Percentiles rank a stretch among this genome's conserved stretches.
These are phyloP conservation scores for Pythium rishiriense DNA, from an alignment of 352 stramenopile genomes.

Conservation along the genomic window DNA sequence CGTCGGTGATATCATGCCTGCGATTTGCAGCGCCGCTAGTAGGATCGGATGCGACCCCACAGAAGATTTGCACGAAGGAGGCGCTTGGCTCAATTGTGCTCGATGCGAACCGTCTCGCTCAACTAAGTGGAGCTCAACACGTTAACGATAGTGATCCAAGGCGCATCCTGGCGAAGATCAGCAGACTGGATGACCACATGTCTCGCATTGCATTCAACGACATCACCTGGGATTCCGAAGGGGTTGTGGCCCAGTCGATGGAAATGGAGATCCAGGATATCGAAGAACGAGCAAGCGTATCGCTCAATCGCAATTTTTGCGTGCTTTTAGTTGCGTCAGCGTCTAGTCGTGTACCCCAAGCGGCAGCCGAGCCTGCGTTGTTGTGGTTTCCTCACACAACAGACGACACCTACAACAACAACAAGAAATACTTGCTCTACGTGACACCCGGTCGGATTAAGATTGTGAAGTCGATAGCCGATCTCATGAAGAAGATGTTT, in stretches of 20 bases:
- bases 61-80: constrained; percentile 48
- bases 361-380: constrained; percentile 33
- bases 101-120: constrained; percentile 53
- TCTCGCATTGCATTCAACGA: constrained; percentile 38
- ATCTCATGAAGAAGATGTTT: constrained; percentile 53
- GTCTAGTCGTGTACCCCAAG: neutral
- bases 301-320: constrained; percentile 30
- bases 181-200: constrained; percentile 14
- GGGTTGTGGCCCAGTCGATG: constrained; percentile 42
- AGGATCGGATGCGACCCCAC: constrained; percentile 12
- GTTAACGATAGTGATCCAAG: constrained; percentile 4
- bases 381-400: constrained; percentile 37
- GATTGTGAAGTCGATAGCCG: constrained; percentile 49
- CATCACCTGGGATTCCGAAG: constrained; percentile 63
- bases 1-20: constrained; percentile 46
- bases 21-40: constrained; percentile 46
- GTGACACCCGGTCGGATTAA: constrained; percentile 66
- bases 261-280: constrained; percentile 66
- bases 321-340: constrained; percentile 31
- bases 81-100: constrained; percentile 52
- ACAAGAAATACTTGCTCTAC: constrained; percentile 49
- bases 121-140: constrained; percentile 30
- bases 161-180: constrained; percentile 5
- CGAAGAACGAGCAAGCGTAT: constrained; percentile 32
- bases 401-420: constrained; percentile 3